Evolutionary conservation across 2,329 filamentous ascomycete species (phyloP), one percentile per base, ranked within the genome.

Genomic region (Arthrobotrys iridis): DNA sequence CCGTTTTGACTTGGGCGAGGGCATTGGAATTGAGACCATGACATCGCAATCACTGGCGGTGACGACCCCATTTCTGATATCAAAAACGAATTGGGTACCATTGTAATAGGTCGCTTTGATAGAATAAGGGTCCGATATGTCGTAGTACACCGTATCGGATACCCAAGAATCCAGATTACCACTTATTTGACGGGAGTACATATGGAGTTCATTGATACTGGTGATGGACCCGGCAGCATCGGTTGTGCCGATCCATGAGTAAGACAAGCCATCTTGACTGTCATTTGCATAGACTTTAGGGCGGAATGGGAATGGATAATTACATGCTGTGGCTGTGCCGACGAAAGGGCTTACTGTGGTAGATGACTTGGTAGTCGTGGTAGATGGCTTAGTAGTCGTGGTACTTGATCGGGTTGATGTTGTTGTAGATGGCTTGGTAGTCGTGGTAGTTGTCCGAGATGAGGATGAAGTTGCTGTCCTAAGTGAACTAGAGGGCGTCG

Each of bases 81-180:
- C 60, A 28, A 64, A 64, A 4, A 26, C 52, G 24, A 52, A 50
- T 2, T 24, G 20, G 1, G 59, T 64, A 8, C 43, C 59, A 37
- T 64, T 64, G 8, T 50, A 28, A 35, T 64, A 64, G 13, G 43
- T 64, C 2, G 59, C 43, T 52, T 37, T 64, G 18, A 50, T 50
- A 30, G 40, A 40, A 8, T 40, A 6, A 37, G 59, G 41, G 8
- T 28, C 40, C 4, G 59, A 50, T 1, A 64, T 41, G 22, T 64
- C 59, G 13, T 43, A 48, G n/a, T 64, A 64, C 3, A 50, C 18
- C 6, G 59, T 37, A 20, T 64, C 45, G 10, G 15, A 41, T n/a
- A 40, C 30, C 10, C 11, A 11, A 18, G 50, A 15, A 18, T 22
- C 45, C 7, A 18, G 10, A 26, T 26, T 41, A 18, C 28, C 15